These are phyloP conservation scores for Phytophthora tubulina DNA, from an alignment of 352 stramenopile genomes.

Conservation along the genomic window DNA sequence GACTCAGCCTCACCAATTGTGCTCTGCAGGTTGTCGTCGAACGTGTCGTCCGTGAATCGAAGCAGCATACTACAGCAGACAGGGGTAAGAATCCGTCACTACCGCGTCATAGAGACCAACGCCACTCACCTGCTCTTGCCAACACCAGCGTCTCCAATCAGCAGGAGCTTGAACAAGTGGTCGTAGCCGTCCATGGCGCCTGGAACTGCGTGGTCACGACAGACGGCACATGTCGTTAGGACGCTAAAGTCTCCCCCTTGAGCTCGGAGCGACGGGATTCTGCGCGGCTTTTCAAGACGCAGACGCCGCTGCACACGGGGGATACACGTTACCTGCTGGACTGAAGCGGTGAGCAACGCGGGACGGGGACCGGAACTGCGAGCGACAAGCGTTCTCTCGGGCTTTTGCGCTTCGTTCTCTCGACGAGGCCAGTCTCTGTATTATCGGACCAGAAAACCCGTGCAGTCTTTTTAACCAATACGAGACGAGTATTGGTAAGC, in stretches of 20 bases:
- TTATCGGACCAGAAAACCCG: conserved; percentile 34
- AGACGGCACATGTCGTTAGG: conserved; percentile 28
- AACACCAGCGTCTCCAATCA: conserved; percentile 98
- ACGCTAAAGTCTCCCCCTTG: background rate
- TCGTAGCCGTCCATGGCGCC: conserved; percentile 92
- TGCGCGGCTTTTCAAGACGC: background rate
- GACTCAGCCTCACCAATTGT: conserved; percentile 91
- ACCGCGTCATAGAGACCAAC: background rate
- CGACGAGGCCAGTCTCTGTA: conserved; percentile 35
- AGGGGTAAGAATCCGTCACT: conserved; percentile 3
- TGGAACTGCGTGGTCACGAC: conserved; percentile 18
- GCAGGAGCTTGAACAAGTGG: conserved; percentile 98
- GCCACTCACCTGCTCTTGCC: conserved; percentile 94
- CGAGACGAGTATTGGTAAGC: background rate
- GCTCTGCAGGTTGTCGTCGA: conserved; percentile 98
- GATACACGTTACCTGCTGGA: conserved; percentile 21
- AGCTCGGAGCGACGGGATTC: background rate
- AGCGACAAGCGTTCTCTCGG: conserved; percentile 32
- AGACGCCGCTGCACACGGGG: background rate
- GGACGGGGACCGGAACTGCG: conserved; percentile 14
- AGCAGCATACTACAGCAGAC: conserved; percentile 92
- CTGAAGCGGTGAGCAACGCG: conserved; percentile 8
- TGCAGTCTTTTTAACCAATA: conserved; percentile 31
- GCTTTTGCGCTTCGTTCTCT: conserved; percentile 30
- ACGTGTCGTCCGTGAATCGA: conserved; percentile 98